Conservation (phyloP, 1,284 basidiomycete genomes). For the Violaceomyces palustris region DNA sequence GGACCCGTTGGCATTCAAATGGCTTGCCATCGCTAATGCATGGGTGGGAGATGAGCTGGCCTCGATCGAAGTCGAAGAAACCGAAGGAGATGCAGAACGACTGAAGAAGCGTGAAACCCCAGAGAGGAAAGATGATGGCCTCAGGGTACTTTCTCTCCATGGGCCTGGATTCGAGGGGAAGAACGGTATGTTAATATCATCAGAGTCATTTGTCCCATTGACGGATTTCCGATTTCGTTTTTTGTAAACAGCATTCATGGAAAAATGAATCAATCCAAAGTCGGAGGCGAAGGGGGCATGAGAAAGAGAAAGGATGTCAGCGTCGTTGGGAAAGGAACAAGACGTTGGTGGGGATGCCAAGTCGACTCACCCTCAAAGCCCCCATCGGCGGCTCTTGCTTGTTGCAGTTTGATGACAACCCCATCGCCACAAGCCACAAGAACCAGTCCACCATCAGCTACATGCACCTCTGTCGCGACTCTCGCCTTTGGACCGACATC, state of each 20-base stretch:
- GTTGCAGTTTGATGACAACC: constrained; percentile 35
- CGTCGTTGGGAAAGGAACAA: too few relatives aligned
- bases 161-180: too few relatives aligned
- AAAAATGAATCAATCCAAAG: too few relatives aligned
- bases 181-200: too few relatives aligned
- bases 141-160: constrained; percentile 34
- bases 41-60: constrained; percentile 24
- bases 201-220: too few relatives aligned
- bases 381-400: constrained; percentile 6
- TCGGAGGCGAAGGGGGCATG: too few relatives aligned
- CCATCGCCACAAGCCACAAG: constrained; percentile 45
- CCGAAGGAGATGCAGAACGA: constrained; percentile 17
- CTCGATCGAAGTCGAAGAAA: too few relatives aligned
- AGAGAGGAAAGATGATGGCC: constrained; percentile 40
- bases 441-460: constrained; percentile 28
- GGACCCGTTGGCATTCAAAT: constrained; percentile 15
- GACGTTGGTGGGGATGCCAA: too few relatives aligned
- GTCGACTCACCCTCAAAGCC: constrained; percentile 13
- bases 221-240: too few relatives aligned
- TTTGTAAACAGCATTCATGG: too few relatives aligned
- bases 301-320: too few relatives aligned
- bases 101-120: constrained; percentile 41
- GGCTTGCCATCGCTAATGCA: constrained; percentile 31
- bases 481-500: neutral
- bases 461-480: constrained; percentile 23